Percentiles rank a stretch among this genome's conserved stretches.
These are phyloP conservation scores for Aspergillus sergii DNA, from an alignment of 2,329 filamentous ascomycete species.

Conservation along the genomic window DNA sequence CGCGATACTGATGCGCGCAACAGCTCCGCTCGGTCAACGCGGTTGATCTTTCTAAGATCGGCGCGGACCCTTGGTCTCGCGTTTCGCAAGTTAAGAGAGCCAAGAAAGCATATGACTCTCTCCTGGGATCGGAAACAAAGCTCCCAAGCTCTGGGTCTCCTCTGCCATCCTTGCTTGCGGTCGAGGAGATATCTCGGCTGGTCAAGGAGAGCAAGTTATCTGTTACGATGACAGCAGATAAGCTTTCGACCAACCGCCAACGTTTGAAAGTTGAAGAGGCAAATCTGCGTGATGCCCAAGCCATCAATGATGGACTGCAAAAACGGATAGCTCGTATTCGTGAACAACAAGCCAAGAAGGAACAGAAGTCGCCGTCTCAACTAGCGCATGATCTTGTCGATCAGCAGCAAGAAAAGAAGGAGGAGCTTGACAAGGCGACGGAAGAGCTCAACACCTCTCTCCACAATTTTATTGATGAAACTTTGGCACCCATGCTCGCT, in stretches of 20 bases:
- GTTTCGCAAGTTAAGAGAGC: constrained; percentile 55
- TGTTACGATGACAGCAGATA: constrained; percentile 49
- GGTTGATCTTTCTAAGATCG: constrained; percentile 33
- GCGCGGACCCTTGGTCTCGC: constrained; percentile 34
- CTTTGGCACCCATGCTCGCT: constrained; percentile 74
- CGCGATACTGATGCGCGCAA: constrained; percentile 17
- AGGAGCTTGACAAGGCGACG: constrained; percentile 63
- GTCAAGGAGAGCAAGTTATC: constrained; percentile 66
- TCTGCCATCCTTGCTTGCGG: constrained; percentile 70
- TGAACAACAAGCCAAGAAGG: constrained; percentile 58
- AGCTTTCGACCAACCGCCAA: constrained; percentile 41
- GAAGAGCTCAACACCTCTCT: constrained; percentile 64
- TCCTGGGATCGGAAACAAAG: constrained; percentile 64
- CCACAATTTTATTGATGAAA: constrained; percentile 69
- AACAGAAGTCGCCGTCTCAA: constrained; percentile 62
- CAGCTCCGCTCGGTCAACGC: constrained; percentile 38
- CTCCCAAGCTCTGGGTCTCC: constrained; percentile 69
- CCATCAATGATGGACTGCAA: constrained; percentile 52
- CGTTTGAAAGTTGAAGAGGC: constrained; percentile 49
- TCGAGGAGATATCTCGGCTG: constrained; percentile 67
- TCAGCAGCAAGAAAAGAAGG: constrained; percentile 62
- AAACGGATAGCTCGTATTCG: constrained; percentile 63
- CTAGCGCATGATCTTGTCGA: constrained; percentile 64
- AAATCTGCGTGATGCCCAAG: constrained; percentile 50
- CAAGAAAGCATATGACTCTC: constrained; percentile 66